Base-by-base conservation (phyloP, 345 rosid species). In the Passiflora organensis region DNA sequence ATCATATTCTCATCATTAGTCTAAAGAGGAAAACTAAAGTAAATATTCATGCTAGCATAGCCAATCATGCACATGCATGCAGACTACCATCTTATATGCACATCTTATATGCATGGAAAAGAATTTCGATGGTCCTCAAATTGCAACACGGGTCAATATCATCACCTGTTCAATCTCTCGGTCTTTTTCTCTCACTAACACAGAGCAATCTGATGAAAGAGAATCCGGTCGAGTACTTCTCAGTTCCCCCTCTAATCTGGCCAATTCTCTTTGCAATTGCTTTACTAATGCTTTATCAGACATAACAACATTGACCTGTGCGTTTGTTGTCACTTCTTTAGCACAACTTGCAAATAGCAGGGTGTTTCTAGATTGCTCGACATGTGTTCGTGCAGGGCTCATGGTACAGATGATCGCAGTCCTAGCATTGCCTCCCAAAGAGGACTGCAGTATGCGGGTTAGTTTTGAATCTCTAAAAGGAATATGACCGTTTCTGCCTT, bases 261-360 rank as follows among this genome's bases (percentile, higher is more conserved):
- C 78, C 75, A 90, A 62, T 70, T 90, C 97, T 72, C 80, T 86
- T 64, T 86, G 95, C 62, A 91, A 80, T 65, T 84, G 94, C 82
- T 81, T 91, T 44, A 91, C 85, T 65, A 91, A 68, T 34, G 82
- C 84, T 81, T 86, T 90, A 72, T 90, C 94, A 54, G 96, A 84
- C 82, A 91, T 62, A 42, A 89, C 87, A 20, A 88, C 86, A 38
- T 89, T 86, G 65, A 93, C 87, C 64, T 79, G 91, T 42, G 96
- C 99, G 71, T 82, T 86, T 38, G 94, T 93, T 45, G 83, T 39
- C 75, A 93, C 95, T 69, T 86, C 95, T 69, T 89, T 89, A 10
- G 99, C 99, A 72, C 96, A 89, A 55, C 94, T 84, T 45, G 99
- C 99, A 58, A 93, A 93, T 69, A 93, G 60, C 63, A 93, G 86